Evolutionary conservation across 2,329 filamentous ascomycete species (phyloP).

Genomic region (Bipolaris oryzae): DNA sequence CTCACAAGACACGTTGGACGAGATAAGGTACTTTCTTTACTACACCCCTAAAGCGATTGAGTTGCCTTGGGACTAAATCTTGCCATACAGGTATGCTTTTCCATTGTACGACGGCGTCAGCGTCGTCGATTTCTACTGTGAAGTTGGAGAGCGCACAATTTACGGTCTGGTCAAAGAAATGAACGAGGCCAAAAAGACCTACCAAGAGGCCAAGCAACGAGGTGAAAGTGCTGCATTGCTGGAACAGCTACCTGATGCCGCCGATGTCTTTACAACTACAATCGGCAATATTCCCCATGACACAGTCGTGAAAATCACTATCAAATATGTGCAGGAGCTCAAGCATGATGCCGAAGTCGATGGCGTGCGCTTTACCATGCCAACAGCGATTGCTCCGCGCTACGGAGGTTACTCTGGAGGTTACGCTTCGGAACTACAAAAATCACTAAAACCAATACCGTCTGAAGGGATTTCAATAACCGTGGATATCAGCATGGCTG

Average conservation of each 20-base stretch:
- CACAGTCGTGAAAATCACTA: neutral
- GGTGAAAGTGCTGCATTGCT: constrained; percentile 10
- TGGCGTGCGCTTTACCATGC: constrained; percentile 9
- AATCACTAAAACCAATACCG: neutral
- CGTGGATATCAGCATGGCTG: constrained; percentile 7
- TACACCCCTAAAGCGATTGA: no score
- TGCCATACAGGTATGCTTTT: constrained; percentile 4
- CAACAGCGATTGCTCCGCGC: constrained; percentile 2
- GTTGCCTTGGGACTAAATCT: neutral
- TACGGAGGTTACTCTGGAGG: constrained; percentile 2
- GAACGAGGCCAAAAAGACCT: constrained; percentile 7
- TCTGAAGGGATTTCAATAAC: constrained; percentile 7
- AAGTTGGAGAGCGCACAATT: constrained; percentile 7
- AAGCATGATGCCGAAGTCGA: constrained; percentile 13
- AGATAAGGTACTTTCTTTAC: neutral
- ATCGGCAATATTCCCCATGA: constrained; percentile 1
- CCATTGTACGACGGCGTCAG: constrained; percentile 11
- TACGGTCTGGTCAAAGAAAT: constrained; percentile 14
- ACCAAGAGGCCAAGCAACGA: constrained; percentile 3
- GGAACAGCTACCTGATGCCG: constrained; percentile 6
- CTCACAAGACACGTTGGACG: neutral
- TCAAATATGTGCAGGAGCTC: constrained; percentile 13
- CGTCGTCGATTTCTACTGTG: constrained; percentile 11
- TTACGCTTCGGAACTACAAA: constrained; percentile 1
- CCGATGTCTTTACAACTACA: constrained; percentile 12